Evolutionary conservation across 164 flowering plant species (phyloP).

Genomic region (Macadamia tetraphylla): DNA sequence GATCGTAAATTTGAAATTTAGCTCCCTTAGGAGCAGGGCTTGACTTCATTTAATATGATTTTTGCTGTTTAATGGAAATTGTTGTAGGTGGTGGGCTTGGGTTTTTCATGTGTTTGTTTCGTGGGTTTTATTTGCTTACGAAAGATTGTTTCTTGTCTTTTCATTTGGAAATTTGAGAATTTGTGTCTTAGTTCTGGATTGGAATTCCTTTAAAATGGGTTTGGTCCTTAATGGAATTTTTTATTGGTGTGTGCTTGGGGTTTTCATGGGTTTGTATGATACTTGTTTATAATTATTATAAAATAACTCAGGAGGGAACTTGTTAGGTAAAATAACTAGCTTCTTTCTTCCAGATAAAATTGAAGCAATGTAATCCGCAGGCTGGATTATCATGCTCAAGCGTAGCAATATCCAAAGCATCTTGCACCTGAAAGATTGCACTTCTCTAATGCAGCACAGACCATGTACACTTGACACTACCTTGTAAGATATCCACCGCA

Average conservation of each 20-base stretch:
- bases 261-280: slow-evolving; percentile 60
- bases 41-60: not conserved
- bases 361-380: no score
- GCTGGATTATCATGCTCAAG: no score
- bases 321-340: no score
- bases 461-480: no score
- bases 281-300: not conserved
- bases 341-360: no score
- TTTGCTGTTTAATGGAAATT: not conserved
- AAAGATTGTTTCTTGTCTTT: not conserved
- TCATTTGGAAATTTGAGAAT: not conserved
- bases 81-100: slow-evolving; percentile 93
- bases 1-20: not conserved
- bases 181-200: not conserved
- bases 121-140: slow-evolving; percentile 29
- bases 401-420: no score
- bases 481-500: no score
- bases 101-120: slow-evolving; percentile 69
- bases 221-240: not conserved
- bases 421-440: no score
- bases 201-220: not conserved
- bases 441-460: no score
- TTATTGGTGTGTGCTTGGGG: slow-evolving; percentile 86
- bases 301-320: no score
- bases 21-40: not conserved